Conservation (phyloP, 1,139 yeast genomes). For the Saccharomyces pastorianus region DNA sequence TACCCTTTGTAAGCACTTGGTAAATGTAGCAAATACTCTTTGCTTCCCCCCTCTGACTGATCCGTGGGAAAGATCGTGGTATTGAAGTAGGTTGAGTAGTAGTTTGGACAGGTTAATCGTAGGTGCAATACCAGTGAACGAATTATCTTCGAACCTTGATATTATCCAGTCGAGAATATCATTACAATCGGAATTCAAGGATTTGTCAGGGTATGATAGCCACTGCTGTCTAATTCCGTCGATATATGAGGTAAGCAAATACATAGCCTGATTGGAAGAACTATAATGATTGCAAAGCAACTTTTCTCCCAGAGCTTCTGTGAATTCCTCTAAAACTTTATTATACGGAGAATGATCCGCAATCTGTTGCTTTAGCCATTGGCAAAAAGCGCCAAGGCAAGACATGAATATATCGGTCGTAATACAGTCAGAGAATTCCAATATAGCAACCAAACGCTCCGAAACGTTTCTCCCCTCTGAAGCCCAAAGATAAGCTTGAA, state of each 20-base stretch:
- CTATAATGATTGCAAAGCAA: constrained; percentile 17
- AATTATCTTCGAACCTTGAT: constrained; percentile 17
- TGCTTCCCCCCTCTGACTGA: constrained; percentile 24
- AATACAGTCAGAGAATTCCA: neutral
- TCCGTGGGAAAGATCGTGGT: constrained; percentile 14
- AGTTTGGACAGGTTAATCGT: constrained; percentile 11
- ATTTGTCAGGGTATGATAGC: constrained; percentile 8
- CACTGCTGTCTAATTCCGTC: constrained; percentile 13
- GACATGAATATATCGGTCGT: constrained; percentile 2
- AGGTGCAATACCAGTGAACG: constrained; percentile 18
- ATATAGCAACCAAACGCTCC: neutral
- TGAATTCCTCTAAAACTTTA: constrained; percentile 12
- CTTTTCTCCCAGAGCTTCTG: constrained; percentile 22
- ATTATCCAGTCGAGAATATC: constrained; percentile 28
- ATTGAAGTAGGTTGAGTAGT: constrained; percentile 15
- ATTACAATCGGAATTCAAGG: constrained; percentile 20
- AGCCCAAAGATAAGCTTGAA: neutral
- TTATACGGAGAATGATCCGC: neutral
- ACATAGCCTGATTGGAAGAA: constrained; percentile 18
- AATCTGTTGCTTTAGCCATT: constrained; percentile 3
- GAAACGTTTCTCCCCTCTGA: neutral
- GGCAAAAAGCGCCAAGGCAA: constrained; percentile 4
- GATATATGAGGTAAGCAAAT: constrained; percentile 15
- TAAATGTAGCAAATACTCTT: constrained; percentile 19
- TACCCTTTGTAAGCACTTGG: constrained; percentile 14